Base-by-base conservation (phyloP, 345 rosid species). In the Gossypium turneri region DNA sequence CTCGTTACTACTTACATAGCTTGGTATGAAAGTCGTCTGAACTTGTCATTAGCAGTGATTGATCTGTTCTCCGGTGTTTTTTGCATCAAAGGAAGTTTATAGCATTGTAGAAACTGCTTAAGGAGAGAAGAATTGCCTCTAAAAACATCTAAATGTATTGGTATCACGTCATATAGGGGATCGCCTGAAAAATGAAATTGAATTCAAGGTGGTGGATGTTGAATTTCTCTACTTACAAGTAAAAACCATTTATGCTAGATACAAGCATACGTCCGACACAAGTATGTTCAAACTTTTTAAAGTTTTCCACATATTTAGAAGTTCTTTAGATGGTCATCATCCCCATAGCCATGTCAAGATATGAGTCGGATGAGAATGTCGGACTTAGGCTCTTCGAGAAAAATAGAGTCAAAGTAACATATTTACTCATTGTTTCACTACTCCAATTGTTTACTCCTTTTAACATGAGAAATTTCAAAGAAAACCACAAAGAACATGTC, bases 91-190 rank as follows among this genome's bases (percentile, higher is more conserved):
- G 97, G 97, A 77, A 94, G 90, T 55, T 83, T 88, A 74, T 92
- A 94, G 77, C 88, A 85, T 73, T 84, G 91, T 64, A 94, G 67
- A 77, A 94, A 83, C 65, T 79, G 86, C 79, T 88, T 86, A 61
- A 94, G 82, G 56, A 94, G 90, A 80, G 66, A 15, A 22, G 85
- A 29, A 82, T 92, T 90, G 51, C 98, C 98, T 72, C 93, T 83
- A 70, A 94, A 92, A 58, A 92, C 79, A 80, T 92, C 97, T 73
- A 92, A 81, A 84, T 89, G 82, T 80, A 92, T 83, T 2, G 98
- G 98, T 79, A 94, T 89, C 76, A 92, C 45, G 70, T 94, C 98
- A 70, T 71, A 85, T 22, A 92, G 84, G 63, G 97, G 93, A 72
- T 94, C 97, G 50, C 97, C 98, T 94, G 90, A 74, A 79, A 67